Percentiles rank a stretch among this genome's conserved stretches.
Evolutionary conservation across 2,329 filamentous ascomycete genomes (phyloP).

Genomic region (Aspergillus amoenus): DNA sequence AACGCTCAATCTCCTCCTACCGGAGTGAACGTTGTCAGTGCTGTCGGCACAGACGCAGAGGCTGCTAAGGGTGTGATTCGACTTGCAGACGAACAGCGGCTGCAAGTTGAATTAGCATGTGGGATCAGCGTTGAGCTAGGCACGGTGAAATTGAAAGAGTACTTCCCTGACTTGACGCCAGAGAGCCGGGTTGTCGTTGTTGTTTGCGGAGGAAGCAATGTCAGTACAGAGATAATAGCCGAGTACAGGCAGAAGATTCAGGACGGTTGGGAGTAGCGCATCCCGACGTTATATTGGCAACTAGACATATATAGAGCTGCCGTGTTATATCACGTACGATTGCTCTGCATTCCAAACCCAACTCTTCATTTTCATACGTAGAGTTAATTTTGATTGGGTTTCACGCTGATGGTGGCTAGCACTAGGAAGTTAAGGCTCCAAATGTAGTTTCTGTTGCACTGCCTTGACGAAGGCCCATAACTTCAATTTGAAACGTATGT

Average conservation of each 20-base stretch:
- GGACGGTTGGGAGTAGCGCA: conserved; percentile 27
- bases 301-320: too few relatives aligned
- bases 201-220: conserved; percentile 49
- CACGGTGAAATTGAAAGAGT: conserved; percentile 23
- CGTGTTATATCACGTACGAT: too few relatives aligned
- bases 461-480: too few relatives aligned
- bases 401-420: too few relatives aligned
- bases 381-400: too few relatives aligned
- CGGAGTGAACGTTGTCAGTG: conserved; percentile 51
- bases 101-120: conserved; percentile 79
- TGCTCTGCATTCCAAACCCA: too few relatives aligned
- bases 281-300: neutral
- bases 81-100: conserved; percentile 74
- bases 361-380: too few relatives aligned
- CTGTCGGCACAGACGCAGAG: conserved; percentile 69
- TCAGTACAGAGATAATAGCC: conserved; percentile 52
- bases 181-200: conserved; percentile 38
- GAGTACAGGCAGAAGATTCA: conserved; percentile 48
- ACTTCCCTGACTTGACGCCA: conserved; percentile 25
- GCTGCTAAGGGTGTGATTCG: conserved; percentile 72
- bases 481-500: too few relatives aligned
- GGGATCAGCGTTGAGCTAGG: conserved; percentile 67
- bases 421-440: too few relatives aligned
- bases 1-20: conserved; percentile 51
- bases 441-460: too few relatives aligned